A percentile compares a stretch with the other conserved stretches of the same genome.
These are phyloP conservation scores for Cercospora sesami DNA, from an alignment of 2,329 filamentous ascomycete genomes.

Conservation along the genomic window DNA sequence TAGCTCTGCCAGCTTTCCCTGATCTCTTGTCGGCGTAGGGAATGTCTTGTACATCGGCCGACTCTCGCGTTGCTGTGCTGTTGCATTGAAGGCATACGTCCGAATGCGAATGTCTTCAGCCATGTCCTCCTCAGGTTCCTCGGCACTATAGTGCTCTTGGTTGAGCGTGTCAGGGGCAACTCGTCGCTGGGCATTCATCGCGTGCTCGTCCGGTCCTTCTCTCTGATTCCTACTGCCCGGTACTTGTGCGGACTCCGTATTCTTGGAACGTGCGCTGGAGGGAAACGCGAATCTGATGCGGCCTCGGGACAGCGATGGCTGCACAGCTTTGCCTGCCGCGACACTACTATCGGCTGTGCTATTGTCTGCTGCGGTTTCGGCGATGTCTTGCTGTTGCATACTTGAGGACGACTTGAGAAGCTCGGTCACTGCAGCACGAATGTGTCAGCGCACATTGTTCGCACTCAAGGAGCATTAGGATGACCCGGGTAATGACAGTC, in stretches of 20 bases:
- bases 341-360: neutral
- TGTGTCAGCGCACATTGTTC: neutral
- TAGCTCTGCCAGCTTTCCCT: constrained; percentile 9
- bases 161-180: neutral
- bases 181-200: neutral
- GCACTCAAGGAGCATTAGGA: neutral
- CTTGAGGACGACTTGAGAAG: neutral
- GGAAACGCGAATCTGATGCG: neutral
- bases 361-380: neutral
- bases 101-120: constrained; percentile 22
- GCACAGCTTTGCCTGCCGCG: neutral
- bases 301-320: neutral
- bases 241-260: neutral
- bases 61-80: neutral
- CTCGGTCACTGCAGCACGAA: neutral
- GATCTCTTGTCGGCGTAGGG: constrained; percentile 13
- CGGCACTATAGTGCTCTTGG: neutral
- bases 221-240: neutral
- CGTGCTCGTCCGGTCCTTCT: neutral
- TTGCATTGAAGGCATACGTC: constrained; percentile 14
- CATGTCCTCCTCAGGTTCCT: constrained; percentile 11
- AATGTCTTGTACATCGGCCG: constrained; percentile 6
- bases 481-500: neutral
- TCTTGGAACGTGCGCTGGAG: neutral
- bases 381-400: neutral